Conservation (phyloP, 2,329 filamentous ascomycete species). For the Aureobasidium sp. region DNA sequence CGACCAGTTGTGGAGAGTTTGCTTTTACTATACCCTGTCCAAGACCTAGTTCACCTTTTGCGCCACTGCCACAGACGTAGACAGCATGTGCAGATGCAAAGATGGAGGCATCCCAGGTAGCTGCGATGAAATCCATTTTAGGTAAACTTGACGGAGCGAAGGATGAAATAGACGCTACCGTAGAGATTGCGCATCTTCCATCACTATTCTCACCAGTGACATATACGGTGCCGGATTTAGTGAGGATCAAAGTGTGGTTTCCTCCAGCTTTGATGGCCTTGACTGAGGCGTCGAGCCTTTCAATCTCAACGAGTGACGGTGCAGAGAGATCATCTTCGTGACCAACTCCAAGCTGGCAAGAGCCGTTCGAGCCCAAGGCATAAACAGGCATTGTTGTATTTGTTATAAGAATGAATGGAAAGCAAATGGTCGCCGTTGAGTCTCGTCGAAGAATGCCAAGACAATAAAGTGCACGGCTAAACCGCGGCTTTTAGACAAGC, state of each 20-base stretch:
- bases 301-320: slow-evolving; percentile 14
- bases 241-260: slow-evolving; percentile 75
- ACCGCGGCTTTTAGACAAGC: slow-evolving; percentile 13
- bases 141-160: neutral
- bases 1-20: slow-evolving; percentile 39
- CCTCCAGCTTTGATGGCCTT: slow-evolving; percentile 55
- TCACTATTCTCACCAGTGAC: slow-evolving; percentile 54
- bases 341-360: slow-evolving; percentile 42
- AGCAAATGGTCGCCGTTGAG: neutral
- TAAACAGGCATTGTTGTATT: slow-evolving; percentile 23
- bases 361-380: slow-evolving; percentile 45
- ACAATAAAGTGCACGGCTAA: slow-evolving; percentile 13
- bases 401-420: neutral
- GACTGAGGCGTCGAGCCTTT: slow-evolving; percentile 3
- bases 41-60: slow-evolving; percentile 65
- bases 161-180: neutral
- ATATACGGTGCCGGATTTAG: slow-evolving; percentile 50
- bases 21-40: slow-evolving; percentile 31
- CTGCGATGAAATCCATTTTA: slow-evolving; percentile 45
- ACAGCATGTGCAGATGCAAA: slow-evolving; percentile 48
- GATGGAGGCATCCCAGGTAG: slow-evolving; percentile 71
- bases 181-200: slow-evolving; percentile 33
- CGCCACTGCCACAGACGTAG: slow-evolving; percentile 57
- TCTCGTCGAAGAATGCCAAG: neutral
- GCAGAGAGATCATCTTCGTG: slow-evolving; percentile 34